Base-by-base conservation (phyloP, 352 stramenopile genomes). In the Phytopythium boreale region DNA sequence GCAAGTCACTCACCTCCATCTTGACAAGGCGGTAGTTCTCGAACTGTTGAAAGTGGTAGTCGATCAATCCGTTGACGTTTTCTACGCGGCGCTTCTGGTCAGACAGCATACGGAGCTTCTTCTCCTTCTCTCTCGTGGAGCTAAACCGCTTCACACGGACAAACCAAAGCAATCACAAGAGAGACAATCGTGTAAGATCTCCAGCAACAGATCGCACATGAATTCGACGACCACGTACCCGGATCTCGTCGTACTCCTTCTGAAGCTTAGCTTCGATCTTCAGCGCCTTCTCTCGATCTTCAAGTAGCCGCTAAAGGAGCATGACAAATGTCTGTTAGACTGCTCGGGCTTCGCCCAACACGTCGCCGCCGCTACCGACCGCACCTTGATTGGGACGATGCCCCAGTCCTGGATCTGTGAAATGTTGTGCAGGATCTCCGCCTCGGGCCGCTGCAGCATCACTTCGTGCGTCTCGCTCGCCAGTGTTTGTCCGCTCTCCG, bases 351-450 rank as follows among this genome's bases (percentile, higher is more conserved):
- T 24, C 44, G 5, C 34, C 1, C 5, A 39, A 10, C 1, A 39
- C 34, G 46, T 31, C 4, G 10, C 52, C 22, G 49, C 26, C 11
- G 12, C 58, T 31, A 17, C 10, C 12, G 5, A 14, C 7, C 58
- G 10, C 50, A 92, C 84, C 75, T 92, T 91, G 72, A 95, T 90
- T 26, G 87, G 84, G 1, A 90, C 77, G 37, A 95, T 73, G 24
- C 80, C 84, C 83, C 83, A 93, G 68, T 95, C 84, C 63, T 95
- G 84, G 24, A 95, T 87, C 52, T 93, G 81, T 10, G 84, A 74
- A 9, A 92, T 71, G 46, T 76, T 72, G 22, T 88, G 82, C 34
- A 95, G 68, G 26, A 93, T 84, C 61, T 92, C 80, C 7, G 69
- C 67, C 67, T 93, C 84, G 0, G 84, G 77, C 1, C 87, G 74